Percentiles rank a stretch among this genome's conserved stretches.
These are phyloP conservation scores for Phaeosphaeria sp. DNA, from an alignment of 2,329 filamentous ascomycete genomes.

Conservation along the genomic window DNA sequence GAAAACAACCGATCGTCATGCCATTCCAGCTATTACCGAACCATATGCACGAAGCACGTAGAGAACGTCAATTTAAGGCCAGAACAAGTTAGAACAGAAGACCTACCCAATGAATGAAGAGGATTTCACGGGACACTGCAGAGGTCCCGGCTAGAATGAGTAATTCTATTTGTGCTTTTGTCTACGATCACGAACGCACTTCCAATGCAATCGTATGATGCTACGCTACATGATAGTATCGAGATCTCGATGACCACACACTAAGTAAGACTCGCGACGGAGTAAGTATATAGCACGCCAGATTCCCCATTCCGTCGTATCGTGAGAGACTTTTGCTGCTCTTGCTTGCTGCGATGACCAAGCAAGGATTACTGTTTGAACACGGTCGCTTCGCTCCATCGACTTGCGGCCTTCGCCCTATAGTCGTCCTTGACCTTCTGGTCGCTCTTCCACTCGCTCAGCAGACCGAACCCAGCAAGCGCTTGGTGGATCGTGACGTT, in stretches of 20 bases:
- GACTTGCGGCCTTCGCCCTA: constrained; percentile 44
- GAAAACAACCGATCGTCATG: too few relatives aligned
- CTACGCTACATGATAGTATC: not conserved
- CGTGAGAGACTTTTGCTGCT: too few relatives aligned
- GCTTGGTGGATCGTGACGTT: constrained; percentile 64
- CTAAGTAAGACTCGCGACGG: not conserved
- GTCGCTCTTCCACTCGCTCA: constrained; percentile 61
- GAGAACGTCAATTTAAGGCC: too few relatives aligned
- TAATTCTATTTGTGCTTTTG: constrained; percentile 4
- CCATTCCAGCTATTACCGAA: too few relatives aligned
- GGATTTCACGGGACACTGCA: not conserved
- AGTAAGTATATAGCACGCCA: not conserved
- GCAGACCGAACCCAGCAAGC: constrained; percentile 58
- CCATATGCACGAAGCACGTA: too few relatives aligned
- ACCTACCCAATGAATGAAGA: not conserved
- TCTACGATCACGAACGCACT: not conserved
- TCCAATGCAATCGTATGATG: not conserved
- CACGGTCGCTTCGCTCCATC: constrained; percentile 49
- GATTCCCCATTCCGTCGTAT: not conserved
- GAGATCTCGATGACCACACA: constrained; percentile 1
- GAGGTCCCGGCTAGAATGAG: not conserved
- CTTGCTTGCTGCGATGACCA: not conserved
- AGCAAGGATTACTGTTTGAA: constrained; percentile 34
- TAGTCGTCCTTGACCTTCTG: constrained; percentile 59
- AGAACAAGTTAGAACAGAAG: too few relatives aligned